Evolutionary conservation across 2,329 filamentous ascomycete species (phyloP).

Genomic region (Podosphaera xanthii): DNA sequence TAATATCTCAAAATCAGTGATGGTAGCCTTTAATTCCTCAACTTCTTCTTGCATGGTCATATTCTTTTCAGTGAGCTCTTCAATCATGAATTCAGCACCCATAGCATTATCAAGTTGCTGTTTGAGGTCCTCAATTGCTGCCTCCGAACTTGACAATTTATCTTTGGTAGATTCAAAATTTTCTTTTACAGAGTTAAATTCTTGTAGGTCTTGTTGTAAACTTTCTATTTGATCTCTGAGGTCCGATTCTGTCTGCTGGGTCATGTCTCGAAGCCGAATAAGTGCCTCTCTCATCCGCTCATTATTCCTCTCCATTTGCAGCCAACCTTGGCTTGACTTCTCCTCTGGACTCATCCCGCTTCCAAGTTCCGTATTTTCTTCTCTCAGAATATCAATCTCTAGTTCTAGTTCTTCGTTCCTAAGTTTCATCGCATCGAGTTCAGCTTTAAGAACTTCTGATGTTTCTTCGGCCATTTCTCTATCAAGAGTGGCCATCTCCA

Average conservation of each 20-base stretch:
- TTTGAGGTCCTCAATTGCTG: slow-evolving; percentile 60
- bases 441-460: slow-evolving; percentile 57
- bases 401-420: slow-evolving; percentile 68
- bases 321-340: slow-evolving; percentile 63
- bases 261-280: slow-evolving; percentile 63
- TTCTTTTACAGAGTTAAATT: slow-evolving; percentile 41
- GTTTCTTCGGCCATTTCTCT: slow-evolving; percentile 93
- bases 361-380: slow-evolving; percentile 68
- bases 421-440: slow-evolving; percentile 53
- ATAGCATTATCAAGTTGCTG: slow-evolving; percentile 79
- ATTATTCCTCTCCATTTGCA: slow-evolving; percentile 79
- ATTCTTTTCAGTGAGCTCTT: slow-evolving; percentile 73
- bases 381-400: slow-evolving; percentile 65
- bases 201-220: slow-evolving; percentile 50
- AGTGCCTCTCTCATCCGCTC: slow-evolving; percentile 72
- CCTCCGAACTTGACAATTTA: slow-evolving; percentile 49
- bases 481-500: slow-evolving; percentile 76
- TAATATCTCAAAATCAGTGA: slow-evolving; percentile 71
- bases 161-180: slow-evolving; percentile 49
- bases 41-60: slow-evolving; percentile 64
- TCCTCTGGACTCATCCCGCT: slow-evolving; percentile 78
- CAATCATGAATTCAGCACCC: slow-evolving; percentile 81
- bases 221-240: slow-evolving; percentile 51
- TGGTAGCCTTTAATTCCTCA: slow-evolving; percentile 55
- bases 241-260: slow-evolving; percentile 64